These are phyloP conservation scores for Rubia yunnanensis DNA, from an alignment of 257 asterid species.

Conservation along the genomic window DNA sequence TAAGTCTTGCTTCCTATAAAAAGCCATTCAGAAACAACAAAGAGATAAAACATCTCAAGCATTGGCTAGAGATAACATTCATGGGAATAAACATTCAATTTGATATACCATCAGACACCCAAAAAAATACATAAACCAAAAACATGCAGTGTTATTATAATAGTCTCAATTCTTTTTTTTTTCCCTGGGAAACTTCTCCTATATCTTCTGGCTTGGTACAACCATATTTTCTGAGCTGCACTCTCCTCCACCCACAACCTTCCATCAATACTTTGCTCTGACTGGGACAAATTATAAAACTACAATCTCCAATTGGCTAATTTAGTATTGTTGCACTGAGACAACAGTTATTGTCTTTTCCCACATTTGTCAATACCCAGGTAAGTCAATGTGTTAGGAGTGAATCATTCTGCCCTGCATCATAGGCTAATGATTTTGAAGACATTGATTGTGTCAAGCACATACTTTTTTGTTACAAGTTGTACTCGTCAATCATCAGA, in stretches of 20 bases:
- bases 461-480: neutral
- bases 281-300: neutral
- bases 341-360: too few species aligned
- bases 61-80: neutral
- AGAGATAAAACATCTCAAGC: constrained; percentile 1
- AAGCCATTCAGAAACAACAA: constrained; percentile 15
- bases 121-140: neutral
- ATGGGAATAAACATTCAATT: neutral
- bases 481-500: neutral
- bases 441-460: too few species aligned
- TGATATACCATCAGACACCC: neutral
- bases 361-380: neutral
- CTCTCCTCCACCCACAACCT: neutral
- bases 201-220: neutral
- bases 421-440: too few species aligned
- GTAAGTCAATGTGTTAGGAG: neutral
- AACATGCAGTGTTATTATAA: neutral
- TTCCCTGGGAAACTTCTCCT: neutral
- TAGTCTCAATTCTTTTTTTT: neutral
- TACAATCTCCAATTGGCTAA: neutral
- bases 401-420: too few species aligned
- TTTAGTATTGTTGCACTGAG: too few species aligned
- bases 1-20: constrained; percentile 73
- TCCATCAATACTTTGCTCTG: too few species aligned
- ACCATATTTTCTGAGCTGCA: neutral